Evolutionary conservation across 1,284 basidiomycete species (phyloP).

Genomic region (Rugiboletus extremiorientalis): DNA sequence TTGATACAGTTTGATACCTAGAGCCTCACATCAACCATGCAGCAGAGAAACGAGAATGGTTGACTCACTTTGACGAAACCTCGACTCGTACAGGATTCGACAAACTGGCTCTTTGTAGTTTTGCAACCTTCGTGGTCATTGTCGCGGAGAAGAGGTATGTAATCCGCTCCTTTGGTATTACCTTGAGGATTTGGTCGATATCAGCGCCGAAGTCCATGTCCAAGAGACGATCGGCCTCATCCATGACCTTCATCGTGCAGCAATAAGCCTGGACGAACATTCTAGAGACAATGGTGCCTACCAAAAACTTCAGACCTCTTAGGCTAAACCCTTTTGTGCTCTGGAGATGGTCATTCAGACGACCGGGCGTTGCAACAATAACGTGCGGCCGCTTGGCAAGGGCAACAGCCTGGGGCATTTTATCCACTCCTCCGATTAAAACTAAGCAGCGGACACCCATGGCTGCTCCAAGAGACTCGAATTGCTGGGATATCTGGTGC

Average conservation of each 20-base stretch:
- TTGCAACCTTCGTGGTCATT: conserved; percentile 99
- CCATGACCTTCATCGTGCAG: conserved; percentile 68
- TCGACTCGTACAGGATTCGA: conserved; percentile 95
- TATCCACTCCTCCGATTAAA: conserved; percentile 95
- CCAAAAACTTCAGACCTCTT: conserved; percentile 86
- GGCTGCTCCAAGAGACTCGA: conserved; percentile 90
- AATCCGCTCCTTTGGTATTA: conserved; percentile 91
- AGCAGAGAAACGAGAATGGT: neutral
- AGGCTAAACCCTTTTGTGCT: conserved; percentile 98
- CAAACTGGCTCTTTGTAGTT: conserved; percentile 95
- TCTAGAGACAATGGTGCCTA: conserved; percentile 34
- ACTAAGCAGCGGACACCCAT: conserved; percentile 92
- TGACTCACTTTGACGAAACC: conserved; percentile 84
- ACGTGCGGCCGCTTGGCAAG: conserved; percentile 94
- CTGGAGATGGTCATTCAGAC: conserved; percentile 94
- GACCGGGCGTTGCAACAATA: conserved; percentile 96
- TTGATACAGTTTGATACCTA: conserved; percentile 96
- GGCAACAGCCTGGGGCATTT: conserved; percentile 91
- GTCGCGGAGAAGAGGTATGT: conserved; percentile 99
- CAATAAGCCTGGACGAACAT: conserved; percentile 4
- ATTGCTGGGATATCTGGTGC: conserved; percentile 98
- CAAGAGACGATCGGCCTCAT: conserved; percentile 95
- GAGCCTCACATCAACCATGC: conserved; percentile 2
- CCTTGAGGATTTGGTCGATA: conserved; percentile 96
- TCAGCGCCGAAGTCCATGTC: conserved; percentile 98